Evolutionary conservation across 2,329 filamentous ascomycete genomes (phyloP), one percentile per base, ranked within the genome.

Genomic region (Epichloe hybrida): DNA sequence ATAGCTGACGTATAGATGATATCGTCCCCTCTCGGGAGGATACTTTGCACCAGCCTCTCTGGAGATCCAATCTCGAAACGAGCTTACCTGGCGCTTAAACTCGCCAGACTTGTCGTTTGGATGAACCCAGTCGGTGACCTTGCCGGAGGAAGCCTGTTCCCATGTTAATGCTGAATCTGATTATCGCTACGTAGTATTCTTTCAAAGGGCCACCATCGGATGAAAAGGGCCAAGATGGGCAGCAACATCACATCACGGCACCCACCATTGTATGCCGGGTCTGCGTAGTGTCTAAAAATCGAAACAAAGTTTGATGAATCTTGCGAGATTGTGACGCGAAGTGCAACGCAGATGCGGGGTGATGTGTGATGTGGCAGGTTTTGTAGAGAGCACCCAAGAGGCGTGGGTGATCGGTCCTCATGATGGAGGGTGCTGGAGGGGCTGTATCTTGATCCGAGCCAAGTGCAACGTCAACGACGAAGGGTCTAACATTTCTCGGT

Each of bases 1-100:
- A 68, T 95, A 95, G 61, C 85, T 91, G 58, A 95, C 84, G 64
- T 91, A 98, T 59, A 98, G 80, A 69, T 98, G 93, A 66, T 98
- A 98, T 51, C 93, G 79, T 49, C 79, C 88, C 69, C 87, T 88
- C 70, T 97, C 91, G 1, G 88, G 79, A 5, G 88, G 86, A 59
- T 89, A 96, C 65, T 83, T 70, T 5, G 87, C 84, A 41, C 79
- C 83, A 1, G 80, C 69, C 58, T 87, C 79, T 55, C 76, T 79
- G 35, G 85, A 88, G 66, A 95, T 86, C 67, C 73, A 86, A 66
- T 85, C 80, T 53, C 93, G 82, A 70, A 97, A 97, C 50, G 81
- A 77, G 54, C 87, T 93, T 55, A 77, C 75, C 66, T 89, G 86
- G 55, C 91, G 84, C 72, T 95, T 95, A 77, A 95, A 97, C 69